phyloP scores from a whole-genome alignment of 148 eudicot genomes.

The Rhododendron molle region DNA sequence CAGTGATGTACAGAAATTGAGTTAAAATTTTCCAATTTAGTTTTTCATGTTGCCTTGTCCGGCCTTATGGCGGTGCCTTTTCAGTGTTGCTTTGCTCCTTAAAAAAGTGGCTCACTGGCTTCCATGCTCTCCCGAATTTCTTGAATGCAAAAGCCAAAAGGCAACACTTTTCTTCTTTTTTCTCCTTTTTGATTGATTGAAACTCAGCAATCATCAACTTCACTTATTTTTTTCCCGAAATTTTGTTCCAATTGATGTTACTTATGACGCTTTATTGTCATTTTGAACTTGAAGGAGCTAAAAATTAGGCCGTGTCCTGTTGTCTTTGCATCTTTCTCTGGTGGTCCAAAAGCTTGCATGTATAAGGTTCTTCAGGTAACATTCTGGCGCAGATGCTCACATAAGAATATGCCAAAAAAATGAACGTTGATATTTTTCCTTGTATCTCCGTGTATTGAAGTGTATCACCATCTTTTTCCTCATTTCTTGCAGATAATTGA shows the following conservation, averaged over 20 bases:
- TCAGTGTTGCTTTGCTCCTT: background rate
- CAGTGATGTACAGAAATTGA: background rate
- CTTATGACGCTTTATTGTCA: constrained; percentile 10
- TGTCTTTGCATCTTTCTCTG: constrained; percentile 89
- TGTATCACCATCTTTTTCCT: background rate
- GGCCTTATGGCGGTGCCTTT: background rate
- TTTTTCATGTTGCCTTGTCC: background rate
- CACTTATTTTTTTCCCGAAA: background rate
- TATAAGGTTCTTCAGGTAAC: constrained; percentile 90
- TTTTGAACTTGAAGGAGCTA: constrained; percentile 58
- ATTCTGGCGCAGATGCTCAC: background rate
- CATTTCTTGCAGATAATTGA: constrained; percentile 59
- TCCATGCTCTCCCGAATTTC: background rate
- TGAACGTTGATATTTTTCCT: background rate
- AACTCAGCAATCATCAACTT: background rate
- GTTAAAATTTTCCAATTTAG: background rate
- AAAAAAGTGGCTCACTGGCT: background rate
- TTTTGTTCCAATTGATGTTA: background rate
- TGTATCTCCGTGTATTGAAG: background rate
- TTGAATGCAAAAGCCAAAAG: background rate
- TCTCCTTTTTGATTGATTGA: background rate
- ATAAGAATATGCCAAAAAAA: background rate
- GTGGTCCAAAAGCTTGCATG: constrained; percentile 95
- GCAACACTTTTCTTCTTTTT: background rate
- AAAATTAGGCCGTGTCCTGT: constrained; percentile 66